A percentile compares a stretch with the other conserved stretches of the same genome.
Evolutionary conservation across 75 land plant species (phyloP).

Genomic region (Pseudotsuga menziesii): DNA sequence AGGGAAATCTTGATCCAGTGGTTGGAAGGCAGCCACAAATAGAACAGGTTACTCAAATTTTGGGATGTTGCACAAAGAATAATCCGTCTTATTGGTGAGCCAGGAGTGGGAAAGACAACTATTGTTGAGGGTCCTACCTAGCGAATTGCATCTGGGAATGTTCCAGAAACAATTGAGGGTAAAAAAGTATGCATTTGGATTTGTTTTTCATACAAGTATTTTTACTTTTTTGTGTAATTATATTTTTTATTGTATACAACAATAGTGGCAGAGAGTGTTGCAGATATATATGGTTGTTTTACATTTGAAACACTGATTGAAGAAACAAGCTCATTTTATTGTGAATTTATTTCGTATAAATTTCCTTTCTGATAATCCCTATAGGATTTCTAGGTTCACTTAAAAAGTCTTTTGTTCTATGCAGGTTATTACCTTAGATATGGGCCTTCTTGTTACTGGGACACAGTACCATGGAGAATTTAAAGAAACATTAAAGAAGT

Average conservation of each 20-base stretch:
- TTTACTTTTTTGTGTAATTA: background rate
- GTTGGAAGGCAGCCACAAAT: conserved; percentile 49
- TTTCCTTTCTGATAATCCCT: background rate
- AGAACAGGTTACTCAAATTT: conserved; percentile 46
- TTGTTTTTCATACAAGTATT: background rate
- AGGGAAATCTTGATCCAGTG: conserved; percentile 60
- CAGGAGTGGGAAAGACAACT: conserved; percentile 60
- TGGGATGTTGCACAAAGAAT: conserved; percentile 48
- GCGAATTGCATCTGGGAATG: conserved; percentile 51
- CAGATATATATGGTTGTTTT: no score
- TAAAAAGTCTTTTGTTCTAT: background rate
- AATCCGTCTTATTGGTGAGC: conserved; percentile 62
- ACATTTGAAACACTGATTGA: background rate
- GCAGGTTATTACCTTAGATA: conserved; percentile 49
- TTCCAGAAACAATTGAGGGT: conserved; percentile 56
- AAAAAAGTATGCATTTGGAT: conserved; percentile 26
- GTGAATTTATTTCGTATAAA: background rate
- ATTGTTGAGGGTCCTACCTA: conserved; percentile 53
- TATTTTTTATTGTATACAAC: background rate
- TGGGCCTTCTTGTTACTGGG: conserved; percentile 53
- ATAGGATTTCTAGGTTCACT: background rate
- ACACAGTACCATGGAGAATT: conserved; percentile 60
- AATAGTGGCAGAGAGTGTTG: background rate
- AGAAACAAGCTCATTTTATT: background rate
- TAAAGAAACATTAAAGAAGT: conserved; percentile 52